Evolutionary conservation across 2,329 filamentous ascomycete genomes (phyloP), one percentile per base, ranked within the genome.

Genomic region (Ophiostoma sp.): DNA sequence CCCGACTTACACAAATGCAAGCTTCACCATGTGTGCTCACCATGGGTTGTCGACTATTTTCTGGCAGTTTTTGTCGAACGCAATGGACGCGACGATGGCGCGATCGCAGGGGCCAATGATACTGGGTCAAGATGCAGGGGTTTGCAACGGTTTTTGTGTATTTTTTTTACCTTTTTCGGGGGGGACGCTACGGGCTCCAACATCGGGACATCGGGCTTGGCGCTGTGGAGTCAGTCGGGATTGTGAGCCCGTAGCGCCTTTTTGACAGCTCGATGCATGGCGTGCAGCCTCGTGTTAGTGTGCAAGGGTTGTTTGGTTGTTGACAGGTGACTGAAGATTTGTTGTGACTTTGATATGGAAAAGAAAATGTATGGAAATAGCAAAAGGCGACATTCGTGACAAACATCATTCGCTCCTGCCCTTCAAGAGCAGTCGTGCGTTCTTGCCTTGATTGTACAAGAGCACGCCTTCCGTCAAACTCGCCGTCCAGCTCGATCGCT

Each of bases 81-180:
- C 59, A 63, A 63, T 63, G 59, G 59, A 39, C 59, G 59, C 31
- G 59, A 63, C 59, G 33, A 63, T 63, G 59, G 59, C 59, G 59
- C 59, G 39, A 63, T 63, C 33, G 31, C 59, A 36, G 12, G 31
- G n/a, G 11, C 33, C 59, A 22, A 31, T 31, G 11, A 28, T 28
- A 17, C 7, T 7, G 52, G 52, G 25, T 57, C 52, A 57, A 28
- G 52, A 57, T 57, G 22, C 52, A 57, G 31, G 57, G 31, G 17
- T 28, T 52, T 55, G 22, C 9, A 42, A 12, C 11, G 39, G 5
- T 42, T 12, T 42, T 9, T 9, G 39, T 42, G 6, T 12, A 42
- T 9, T 19, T 55, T 12, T 25, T n/a, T 3, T 3, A 15, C 15
- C 25, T 28, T 57, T 22, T 57, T 12, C 1, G 22, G 28, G 11